Percentiles rank a stretch among this genome's conserved stretches.
Conservation (phyloP, 2,329 filamentous ascomycete species). For the Penicillium nordicum region DNA sequence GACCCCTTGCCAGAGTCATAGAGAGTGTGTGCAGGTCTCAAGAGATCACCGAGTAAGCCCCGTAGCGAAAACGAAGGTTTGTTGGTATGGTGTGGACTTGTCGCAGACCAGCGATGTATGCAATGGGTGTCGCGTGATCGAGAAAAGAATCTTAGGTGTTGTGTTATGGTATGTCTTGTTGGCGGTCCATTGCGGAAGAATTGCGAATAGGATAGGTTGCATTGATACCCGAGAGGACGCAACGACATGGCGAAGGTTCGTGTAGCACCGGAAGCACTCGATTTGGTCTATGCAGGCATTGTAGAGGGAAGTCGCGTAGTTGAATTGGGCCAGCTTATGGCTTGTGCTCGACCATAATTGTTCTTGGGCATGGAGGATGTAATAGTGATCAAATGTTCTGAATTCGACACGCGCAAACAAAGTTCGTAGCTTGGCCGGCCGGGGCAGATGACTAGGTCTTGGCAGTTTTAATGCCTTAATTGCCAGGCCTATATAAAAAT, state of each 20-base stretch:
- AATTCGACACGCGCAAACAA: background rate
- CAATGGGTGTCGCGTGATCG: background rate
- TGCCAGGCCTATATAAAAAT: background rate
- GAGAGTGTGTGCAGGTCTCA: background rate
- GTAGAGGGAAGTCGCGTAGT: background rate
- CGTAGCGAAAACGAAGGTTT: background rate
- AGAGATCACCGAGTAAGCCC: background rate
- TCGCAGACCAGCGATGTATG: background rate
- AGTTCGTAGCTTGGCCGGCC: background rate
- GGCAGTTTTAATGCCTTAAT: background rate
- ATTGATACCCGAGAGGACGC: slow-evolving; percentile 3
- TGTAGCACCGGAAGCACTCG: background rate
- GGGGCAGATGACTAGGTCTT: background rate
- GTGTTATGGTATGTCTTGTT: background rate
- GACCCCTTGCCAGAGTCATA: background rate
- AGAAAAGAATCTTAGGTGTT: background rate
- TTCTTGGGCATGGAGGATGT: background rate
- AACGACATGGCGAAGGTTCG: slow-evolving; percentile 4
- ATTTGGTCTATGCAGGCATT: slow-evolving; percentile 4
- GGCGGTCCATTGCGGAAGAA: background rate
- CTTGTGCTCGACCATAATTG: background rate
- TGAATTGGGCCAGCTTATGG: background rate
- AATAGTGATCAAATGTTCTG: background rate
- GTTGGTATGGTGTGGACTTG: background rate
- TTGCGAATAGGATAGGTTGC: background rate